Conservation (phyloP, 352 stramenopile species). For the Phytopythium ostracodes region DNA sequence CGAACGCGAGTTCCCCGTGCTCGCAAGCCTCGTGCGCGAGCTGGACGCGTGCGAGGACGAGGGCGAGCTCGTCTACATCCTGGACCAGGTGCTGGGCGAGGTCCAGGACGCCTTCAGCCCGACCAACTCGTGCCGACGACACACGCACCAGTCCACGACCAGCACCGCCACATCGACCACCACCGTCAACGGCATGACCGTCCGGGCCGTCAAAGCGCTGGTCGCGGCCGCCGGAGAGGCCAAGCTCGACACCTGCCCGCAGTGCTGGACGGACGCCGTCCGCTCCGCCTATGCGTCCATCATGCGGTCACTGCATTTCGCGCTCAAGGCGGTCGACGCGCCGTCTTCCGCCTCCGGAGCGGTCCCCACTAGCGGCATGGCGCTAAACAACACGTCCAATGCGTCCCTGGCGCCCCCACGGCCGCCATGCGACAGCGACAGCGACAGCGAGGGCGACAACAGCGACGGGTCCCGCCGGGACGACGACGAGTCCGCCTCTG, state of each 20-base stretch:
- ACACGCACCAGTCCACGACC: not conserved
- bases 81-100: slow-evolving; percentile 79
- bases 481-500: too few relatives aligned
- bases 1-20: slow-evolving; percentile 66
- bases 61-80: slow-evolving; percentile 81
- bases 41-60: slow-evolving; percentile 69
- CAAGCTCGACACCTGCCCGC: slow-evolving; percentile 54
- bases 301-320: slow-evolving; percentile 68
- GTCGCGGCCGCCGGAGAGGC: slow-evolving; percentile 65
- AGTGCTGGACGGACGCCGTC: slow-evolving; percentile 68
- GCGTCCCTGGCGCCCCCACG: slow-evolving; percentile 12
- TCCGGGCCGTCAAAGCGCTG: slow-evolving; percentile 68
- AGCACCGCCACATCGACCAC: too few relatives aligned
- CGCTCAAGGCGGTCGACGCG: slow-evolving; percentile 12
- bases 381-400: too few relatives aligned
- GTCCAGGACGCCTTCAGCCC: slow-evolving; percentile 32
- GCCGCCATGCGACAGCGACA: slow-evolving; percentile 7
- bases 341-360: not conserved
- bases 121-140: not conserved
- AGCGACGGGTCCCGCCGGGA: not conserved
- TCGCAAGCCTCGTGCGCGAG: slow-evolving; percentile 72
- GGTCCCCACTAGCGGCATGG: too few relatives aligned
- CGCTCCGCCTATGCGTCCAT: slow-evolving; percentile 73
- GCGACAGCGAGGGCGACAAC: not conserved
- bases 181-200: slow-evolving; percentile 27